Percentiles rank a stretch among this genome's conserved stretches.
These are phyloP conservation scores for Lactifluus echinatus DNA, from an alignment of 768 basidiomycete genomes.

Conservation along the genomic window DNA sequence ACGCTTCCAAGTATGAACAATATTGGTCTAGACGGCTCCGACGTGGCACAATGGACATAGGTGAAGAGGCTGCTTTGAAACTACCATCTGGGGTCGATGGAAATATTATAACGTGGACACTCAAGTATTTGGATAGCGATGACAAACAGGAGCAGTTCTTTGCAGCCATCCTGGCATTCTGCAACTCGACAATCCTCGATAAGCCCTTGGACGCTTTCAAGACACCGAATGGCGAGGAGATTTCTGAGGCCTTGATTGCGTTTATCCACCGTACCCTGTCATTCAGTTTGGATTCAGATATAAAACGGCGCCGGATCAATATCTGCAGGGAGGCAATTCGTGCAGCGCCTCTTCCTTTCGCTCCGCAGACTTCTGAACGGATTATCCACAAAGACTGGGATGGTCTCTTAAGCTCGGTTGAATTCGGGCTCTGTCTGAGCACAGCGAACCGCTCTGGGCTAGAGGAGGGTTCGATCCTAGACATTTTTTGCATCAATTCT, in stretches of 20 bases:
- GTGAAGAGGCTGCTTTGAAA: too few relatives aligned
- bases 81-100: too few relatives aligned
- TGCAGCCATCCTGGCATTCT: neutral
- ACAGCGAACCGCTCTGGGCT: too few relatives aligned
- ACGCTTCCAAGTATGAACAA: too few relatives aligned
- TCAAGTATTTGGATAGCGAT: neutral
- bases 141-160: neutral
- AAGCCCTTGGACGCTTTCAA: neutral
- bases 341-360: slow-evolving; percentile 4
- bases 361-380: neutral
- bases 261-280: neutral
- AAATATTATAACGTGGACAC: too few relatives aligned
- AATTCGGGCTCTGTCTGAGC: too few relatives aligned
- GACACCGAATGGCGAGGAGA: too few relatives aligned
- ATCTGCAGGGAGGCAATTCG: neutral
- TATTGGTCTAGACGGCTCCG: too few relatives aligned
- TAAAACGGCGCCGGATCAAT: neutral
- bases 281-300: neutral
- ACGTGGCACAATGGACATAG: too few relatives aligned
- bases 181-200: neutral
- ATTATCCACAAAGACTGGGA: neutral
- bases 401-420: neutral
- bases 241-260: neutral
- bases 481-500: too few relatives aligned
- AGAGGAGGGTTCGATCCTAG: too few relatives aligned